Evolutionary conservation across 2,329 filamentous ascomycete species (phyloP).

Genomic region (Colletotrichum sp.): DNA sequence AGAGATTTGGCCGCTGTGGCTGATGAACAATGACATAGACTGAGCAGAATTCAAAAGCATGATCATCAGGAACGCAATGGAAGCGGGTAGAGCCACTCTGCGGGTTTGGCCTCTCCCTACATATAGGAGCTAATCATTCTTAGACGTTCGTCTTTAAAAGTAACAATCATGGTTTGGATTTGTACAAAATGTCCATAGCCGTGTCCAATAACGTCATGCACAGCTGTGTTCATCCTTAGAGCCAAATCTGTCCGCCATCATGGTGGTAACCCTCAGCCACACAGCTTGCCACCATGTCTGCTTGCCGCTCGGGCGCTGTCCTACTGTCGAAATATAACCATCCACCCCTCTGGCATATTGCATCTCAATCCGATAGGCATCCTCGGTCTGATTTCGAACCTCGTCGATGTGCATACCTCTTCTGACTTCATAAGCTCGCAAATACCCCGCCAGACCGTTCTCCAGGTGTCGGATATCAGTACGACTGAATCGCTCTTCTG

Average conservation of each 20-base stretch:
- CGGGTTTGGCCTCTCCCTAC: background rate
- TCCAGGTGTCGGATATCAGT: background rate
- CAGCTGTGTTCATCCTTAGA: background rate
- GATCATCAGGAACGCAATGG: background rate
- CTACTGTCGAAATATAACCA: background rate
- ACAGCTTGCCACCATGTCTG: background rate
- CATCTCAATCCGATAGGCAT: background rate
- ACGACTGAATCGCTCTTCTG: background rate
- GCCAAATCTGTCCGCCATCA: background rate
- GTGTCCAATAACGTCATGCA: background rate
- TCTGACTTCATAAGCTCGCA: background rate
- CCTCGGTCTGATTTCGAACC: background rate
- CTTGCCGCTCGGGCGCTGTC: background rate
- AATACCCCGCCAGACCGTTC: background rate
- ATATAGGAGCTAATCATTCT: background rate
- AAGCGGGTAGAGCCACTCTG: background rate
- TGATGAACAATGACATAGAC: background rate
- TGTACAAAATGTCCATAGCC: background rate
- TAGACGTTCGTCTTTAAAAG: background rate
- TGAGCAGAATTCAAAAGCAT: background rate
- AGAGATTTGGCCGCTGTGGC: background rate
- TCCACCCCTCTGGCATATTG: background rate
- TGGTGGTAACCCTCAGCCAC: background rate
- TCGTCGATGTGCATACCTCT: background rate
- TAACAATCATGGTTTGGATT: background rate